Evolutionary conservation across 192 early-diverging fungal genomes (phyloP), one percentile per base, ranked within the genome.

Genomic region (Coemansia brasiliensis): DNA sequence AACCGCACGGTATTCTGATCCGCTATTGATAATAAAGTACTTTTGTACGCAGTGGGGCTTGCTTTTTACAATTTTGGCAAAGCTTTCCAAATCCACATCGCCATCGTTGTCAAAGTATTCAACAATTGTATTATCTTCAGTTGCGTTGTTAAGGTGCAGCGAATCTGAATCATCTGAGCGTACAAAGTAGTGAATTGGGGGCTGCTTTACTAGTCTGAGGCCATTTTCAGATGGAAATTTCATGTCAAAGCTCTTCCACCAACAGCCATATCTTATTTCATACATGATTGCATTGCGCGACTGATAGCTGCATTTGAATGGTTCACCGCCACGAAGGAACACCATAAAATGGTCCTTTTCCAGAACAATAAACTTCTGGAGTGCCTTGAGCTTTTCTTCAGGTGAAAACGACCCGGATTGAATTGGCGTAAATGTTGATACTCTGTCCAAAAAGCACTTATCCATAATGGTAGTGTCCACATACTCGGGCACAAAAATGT

Each of bases 401-500:
- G 27, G 21, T 7, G n/a, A 27, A 54, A 54, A 54, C 12, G 52
- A 39, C 52, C 7, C 38, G 9, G 52, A 35, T 16, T 54, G 15
- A 16, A 54, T 26, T 20, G 27, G 27, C 26, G 18, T 35, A 54
- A 39, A 39, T 11, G 8, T 7, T 3, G 38, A 0, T 22, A 4
- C 2, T 2, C 20, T 39, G 35, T 20, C 18, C 18, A 22, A 21
- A 13, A 39, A n/a, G 15, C 53, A 40, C 15, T 40, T 55, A 39
- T 55, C 38, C 20, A 55, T 13, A 5, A 4, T 24, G 38, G 17
- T 39, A 12, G 39, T 12, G 12, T 55, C 13, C n/a, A 55, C 53
- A 55, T 55, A 55, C 53, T 55, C 53, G 3, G 53, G 53, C 20
- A 39, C 52, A 54, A 45, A 45, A 45, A 45, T 45, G 43, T 18